phyloP scores from a whole-genome alignment of 345 rosid species.

The Ceriops zippeliana region DNA sequence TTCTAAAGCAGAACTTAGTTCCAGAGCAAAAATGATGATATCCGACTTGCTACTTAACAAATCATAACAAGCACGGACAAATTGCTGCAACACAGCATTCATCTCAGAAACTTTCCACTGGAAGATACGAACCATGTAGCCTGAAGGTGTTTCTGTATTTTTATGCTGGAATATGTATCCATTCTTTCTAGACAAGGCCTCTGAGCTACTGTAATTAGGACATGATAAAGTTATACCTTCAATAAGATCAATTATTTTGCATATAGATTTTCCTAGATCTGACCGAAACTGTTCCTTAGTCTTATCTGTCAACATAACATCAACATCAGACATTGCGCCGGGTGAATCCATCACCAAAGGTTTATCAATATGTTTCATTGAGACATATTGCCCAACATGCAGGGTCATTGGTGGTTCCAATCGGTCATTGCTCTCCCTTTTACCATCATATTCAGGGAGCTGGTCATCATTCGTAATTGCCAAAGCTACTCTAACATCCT shows the following conservation, averaged over 20 bases:
- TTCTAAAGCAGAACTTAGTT: constrained; percentile 56
- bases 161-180: constrained; percentile 33
- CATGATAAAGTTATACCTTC: constrained; percentile 53
- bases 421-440: constrained; percentile 22
- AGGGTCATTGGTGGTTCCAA: constrained; percentile 12
- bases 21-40: constrained; percentile 53
- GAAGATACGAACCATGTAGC: constrained; percentile 67
- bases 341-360: constrained; percentile 21
- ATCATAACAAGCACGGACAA: constrained; percentile 65
- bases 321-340: constrained; percentile 15
- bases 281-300: constrained; percentile 23
- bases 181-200: constrained; percentile 38
- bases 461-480: constrained; percentile 23
- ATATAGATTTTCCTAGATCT: constrained; percentile 51
- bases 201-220: constrained; percentile 19
- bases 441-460: constrained; percentile 11
- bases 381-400: constrained; percentile 16
- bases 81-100: constrained; percentile 41
- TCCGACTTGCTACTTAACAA: constrained; percentile 56
- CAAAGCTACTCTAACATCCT: constrained; percentile 56
- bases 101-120: constrained; percentile 92
- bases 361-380: constrained; percentile 28
- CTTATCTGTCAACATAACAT: constrained; percentile 20
- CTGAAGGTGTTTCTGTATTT: constrained; percentile 49
- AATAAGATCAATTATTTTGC: constrained; percentile 59